Conservation (phyloP, 176 grass and related monocot species). For the Zea luxurians region DNA sequence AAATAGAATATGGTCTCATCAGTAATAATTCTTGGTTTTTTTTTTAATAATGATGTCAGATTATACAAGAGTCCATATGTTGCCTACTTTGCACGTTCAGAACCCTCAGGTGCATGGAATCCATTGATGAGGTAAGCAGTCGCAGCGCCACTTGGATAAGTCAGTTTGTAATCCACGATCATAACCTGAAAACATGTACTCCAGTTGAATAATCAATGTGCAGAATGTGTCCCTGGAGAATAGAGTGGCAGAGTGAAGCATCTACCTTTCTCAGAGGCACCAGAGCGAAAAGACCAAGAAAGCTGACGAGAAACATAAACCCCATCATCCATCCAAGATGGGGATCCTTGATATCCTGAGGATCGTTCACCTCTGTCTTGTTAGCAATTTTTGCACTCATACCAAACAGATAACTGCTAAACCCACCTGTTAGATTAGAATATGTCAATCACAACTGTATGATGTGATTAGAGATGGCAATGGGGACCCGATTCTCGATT, state of each 20-base stretch:
- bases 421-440: slow-evolving; percentile 45
- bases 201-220: neutral
- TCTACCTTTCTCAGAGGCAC: slow-evolving; percentile 61
- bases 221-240: neutral
- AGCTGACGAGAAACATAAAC: slow-evolving; percentile 59
- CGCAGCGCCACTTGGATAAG: slow-evolving; percentile 80
- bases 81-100: slow-evolving; percentile 65
- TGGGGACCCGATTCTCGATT: no score
- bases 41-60: neutral
- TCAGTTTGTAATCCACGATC: slow-evolving; percentile 94
- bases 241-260: neutral
- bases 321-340: slow-evolving; percentile 58
- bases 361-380: slow-evolving; percentile 46
- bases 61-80: neutral
- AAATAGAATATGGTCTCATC: slow-evolving; percentile 27
- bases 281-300: slow-evolving; percentile 53
- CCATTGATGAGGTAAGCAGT: slow-evolving; percentile 86
- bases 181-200: slow-evolving; percentile 55
- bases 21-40: neutral
- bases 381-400: slow-evolving; percentile 50
- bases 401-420: slow-evolving; percentile 48
- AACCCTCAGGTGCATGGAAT: slow-evolving; percentile 67
- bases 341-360: slow-evolving; percentile 52
- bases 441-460: neutral
- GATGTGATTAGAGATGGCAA: neutral